phyloP scores from a whole-genome alignment of 192 early-diverging fungal species.

The Podila verticillata region DNA sequence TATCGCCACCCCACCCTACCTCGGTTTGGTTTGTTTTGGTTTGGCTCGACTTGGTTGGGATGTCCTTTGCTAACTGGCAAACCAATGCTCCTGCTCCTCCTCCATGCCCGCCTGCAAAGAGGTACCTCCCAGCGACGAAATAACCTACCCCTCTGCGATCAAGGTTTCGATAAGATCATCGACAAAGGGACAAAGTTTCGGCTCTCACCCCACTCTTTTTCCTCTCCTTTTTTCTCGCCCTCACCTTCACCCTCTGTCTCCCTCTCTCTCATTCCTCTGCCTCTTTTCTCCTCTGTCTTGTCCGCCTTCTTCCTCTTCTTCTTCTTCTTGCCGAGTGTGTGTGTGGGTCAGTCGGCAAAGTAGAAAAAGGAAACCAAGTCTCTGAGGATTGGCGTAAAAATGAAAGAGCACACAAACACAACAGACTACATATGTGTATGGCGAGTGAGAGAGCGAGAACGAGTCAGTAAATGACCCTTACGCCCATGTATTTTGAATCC shows the following conservation, averaged over 20 bases:
- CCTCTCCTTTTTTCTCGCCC: not conserved
- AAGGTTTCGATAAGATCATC: constrained; percentile 53
- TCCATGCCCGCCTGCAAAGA: not conserved
- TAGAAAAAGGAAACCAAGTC: not conserved
- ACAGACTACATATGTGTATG: not conserved
- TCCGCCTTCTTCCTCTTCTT: no score
- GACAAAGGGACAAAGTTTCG: not conserved
- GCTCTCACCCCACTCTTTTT: constrained; percentile 6
- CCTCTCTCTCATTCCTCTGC: not conserved
- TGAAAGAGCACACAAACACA: not conserved
- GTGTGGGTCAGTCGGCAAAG: no score
- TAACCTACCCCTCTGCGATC: constrained; percentile 12
- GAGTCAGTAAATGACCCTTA: not conserved
- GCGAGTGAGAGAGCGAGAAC: not conserved
- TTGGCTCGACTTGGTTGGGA: no score
- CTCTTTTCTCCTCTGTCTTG: not conserved
- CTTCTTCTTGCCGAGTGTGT: no score
- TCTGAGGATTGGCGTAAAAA: not conserved
- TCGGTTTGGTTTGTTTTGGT: no score
- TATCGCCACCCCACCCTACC: no score
- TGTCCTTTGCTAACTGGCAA: no score
- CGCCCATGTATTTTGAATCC: no score
- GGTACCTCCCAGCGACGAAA: not conserved
- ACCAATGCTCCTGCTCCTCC: no score
- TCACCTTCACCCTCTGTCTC: not conserved